Percentiles rank a stretch among this genome's conserved stretches.
Conservation (phyloP, 768 basidiomycete species). For the Hericium rajendrae region DNA sequence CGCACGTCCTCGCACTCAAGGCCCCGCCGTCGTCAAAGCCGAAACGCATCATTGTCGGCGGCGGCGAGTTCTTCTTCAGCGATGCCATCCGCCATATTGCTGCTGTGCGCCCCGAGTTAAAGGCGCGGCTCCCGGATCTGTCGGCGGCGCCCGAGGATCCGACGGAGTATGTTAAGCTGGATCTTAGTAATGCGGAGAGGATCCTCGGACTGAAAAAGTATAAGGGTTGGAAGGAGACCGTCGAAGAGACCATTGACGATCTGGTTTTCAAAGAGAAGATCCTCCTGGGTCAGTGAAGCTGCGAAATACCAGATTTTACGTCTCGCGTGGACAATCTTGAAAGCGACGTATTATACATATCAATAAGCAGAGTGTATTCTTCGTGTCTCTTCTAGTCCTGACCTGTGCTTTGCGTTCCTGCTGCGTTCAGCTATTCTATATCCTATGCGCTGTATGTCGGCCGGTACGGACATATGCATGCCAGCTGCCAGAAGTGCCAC, state of each 20-base stretch:
- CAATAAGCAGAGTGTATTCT: too few species aligned
- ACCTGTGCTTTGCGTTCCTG: too few species aligned
- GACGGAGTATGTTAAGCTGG: neutral
- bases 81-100: neutral
- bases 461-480: too few species aligned
- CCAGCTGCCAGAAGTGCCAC: too few species aligned
- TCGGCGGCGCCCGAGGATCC: conserved; percentile 5
- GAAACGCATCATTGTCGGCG: neutral
- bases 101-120: neutral
- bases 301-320: too few species aligned
- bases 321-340: too few species aligned
- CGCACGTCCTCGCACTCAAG: conserved; percentile 1
- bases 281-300: neutral
- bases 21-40: neutral
- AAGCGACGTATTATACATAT: too few species aligned
- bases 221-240: conserved; percentile 2
- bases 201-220: neutral
- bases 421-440: too few species aligned
- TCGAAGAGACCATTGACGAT: conserved; percentile 1
- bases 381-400: too few species aligned
- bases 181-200: neutral
- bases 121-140: neutral
- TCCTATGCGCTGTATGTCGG: too few species aligned
- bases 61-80: neutral
- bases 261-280: neutral